Evolutionary conservation across 371 early-diverging fungal species (phyloP), one percentile per base, ranked within the genome.

Genomic region (Blastocladiella emersonii): DNA sequence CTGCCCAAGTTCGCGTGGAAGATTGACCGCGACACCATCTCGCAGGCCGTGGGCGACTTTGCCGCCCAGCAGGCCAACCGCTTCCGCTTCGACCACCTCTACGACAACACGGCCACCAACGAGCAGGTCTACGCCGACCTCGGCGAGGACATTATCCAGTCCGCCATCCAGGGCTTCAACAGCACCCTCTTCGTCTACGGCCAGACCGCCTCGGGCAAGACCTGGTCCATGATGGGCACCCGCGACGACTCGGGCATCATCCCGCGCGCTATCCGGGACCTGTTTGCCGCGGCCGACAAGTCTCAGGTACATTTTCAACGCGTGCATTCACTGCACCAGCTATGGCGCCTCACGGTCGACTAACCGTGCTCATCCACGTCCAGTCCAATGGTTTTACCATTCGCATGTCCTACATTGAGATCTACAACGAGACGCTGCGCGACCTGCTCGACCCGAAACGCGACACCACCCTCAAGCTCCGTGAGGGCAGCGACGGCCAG

Each of bases 191-290:
- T 73, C 53, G 71, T 64, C 6, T 70, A 69, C 45, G 69, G 67
- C 13, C 71, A 76, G 62, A 75, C 77, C 12, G 74, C 75, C 1
- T 69, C 69, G 12, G 77, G 76, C 21, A 76, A 76, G 61, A 76
- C 76, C 25, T 74, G 76, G 66, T 85, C 87, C 15, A 85, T 85
- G 76, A 71, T 71, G 71, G 77, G 77, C 12, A 62, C 68, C 7
- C 72, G 74, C 15, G 72, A 75, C 35, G 73, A 76, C 45, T 75
- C 76, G 0, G 78, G 79, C 27, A 70, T 78, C 45, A 78, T 79
- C 36, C 79, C 79, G 21, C 74, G 74, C 61, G 77, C 78, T 0
- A 74, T 79, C 27, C 75, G 78, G 56, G 79, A 79, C 57, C 73
- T 79, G 3, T 78, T 79, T 64, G 30, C 62, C 8, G n/a, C 8